These are phyloP conservation scores for Boechera retrofracta DNA, from an alignment of 345 rosid species.

Conservation along the genomic window DNA sequence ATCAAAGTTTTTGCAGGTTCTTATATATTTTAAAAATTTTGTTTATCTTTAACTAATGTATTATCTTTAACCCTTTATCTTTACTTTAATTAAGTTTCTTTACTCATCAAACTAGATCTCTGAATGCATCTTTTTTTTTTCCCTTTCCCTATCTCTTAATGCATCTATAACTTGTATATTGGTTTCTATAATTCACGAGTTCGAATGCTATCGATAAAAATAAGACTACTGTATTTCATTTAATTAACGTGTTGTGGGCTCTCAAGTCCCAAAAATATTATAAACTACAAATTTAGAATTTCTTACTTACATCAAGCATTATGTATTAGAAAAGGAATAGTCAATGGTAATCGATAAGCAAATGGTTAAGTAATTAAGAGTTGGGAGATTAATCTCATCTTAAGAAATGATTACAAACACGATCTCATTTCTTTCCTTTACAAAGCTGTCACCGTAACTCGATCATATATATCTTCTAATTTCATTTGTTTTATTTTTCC, in stretches of 20 bases:
- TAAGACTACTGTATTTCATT: too few relatives aligned
- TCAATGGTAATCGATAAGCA: constrained; percentile 24
- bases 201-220: too few relatives aligned
- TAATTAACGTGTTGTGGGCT: too few relatives aligned
- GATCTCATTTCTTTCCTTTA: constrained; percentile 27
- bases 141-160: too few relatives aligned
- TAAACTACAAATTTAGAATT: background rate
- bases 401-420: constrained; percentile 43
- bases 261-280: background rate
- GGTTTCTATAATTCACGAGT: too few relatives aligned
- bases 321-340: background rate
- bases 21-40: too few relatives aligned
- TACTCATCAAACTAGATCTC: background rate
- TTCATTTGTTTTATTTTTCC: constrained; percentile 11
- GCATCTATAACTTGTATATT: too few relatives aligned
- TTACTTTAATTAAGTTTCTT: background rate
- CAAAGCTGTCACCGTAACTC: constrained; percentile 32
- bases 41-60: background rate
- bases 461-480: constrained; percentile 6
- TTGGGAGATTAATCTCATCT: constrained; percentile 27
- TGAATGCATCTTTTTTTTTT: background rate
- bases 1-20: too few relatives aligned
- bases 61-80: background rate
- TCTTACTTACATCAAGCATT: background rate
- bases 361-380: constrained; percentile 19